phyloP scores from a whole-genome alignment of 805 yeast genomes.

The Hanseniaspora taiwanica region DNA sequence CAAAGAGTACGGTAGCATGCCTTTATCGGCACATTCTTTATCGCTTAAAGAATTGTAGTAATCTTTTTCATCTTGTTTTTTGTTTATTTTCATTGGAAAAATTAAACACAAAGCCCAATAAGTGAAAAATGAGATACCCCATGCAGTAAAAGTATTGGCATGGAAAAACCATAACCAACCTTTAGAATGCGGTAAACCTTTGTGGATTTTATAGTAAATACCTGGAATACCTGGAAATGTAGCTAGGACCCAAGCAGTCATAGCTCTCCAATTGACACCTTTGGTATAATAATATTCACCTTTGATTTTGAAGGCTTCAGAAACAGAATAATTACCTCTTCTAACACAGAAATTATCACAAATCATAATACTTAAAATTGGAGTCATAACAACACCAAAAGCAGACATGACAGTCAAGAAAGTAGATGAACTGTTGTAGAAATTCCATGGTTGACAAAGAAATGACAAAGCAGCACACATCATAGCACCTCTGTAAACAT shows the following conservation, averaged over 20 bases:
- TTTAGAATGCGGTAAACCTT: conserved; percentile 10
- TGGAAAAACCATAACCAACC: conserved; percentile 32
- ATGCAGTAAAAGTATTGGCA: conserved; percentile 32
- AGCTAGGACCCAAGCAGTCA: conserved; percentile 23
- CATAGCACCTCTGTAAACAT: conserved; percentile 30
- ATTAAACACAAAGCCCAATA: conserved; percentile 24
- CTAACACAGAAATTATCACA: conserved; percentile 30
- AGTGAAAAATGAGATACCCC: conserved; percentile 26
- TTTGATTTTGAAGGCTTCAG: conserved; percentile 15
- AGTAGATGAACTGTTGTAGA: conserved; percentile 25
- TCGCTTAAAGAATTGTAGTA: conserved; percentile 27
- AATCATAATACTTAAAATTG: conserved; percentile 27
- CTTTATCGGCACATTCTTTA: conserved; percentile 23
- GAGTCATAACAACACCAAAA: conserved; percentile 27
- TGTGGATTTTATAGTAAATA: conserved; percentile 24
- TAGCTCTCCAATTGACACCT: conserved; percentile 29
- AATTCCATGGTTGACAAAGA: conserved; percentile 28
- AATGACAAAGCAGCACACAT: conserved; percentile 24
- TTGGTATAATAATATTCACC: conserved; percentile 26
- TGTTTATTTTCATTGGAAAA: conserved; percentile 26
- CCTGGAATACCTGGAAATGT: conserved; percentile 41
- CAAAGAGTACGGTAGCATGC: conserved; percentile 23
- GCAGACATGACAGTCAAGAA: conserved; percentile 28
- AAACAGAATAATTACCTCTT: conserved; percentile 24
- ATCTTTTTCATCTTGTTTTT: conserved; percentile 28